A percentile compares a stretch with the other conserved stretches of the same genome.
phyloP scores from a whole-genome alignment of 2,329 filamentous ascomycete genomes.

The Paecilomyces niveus region DNA sequence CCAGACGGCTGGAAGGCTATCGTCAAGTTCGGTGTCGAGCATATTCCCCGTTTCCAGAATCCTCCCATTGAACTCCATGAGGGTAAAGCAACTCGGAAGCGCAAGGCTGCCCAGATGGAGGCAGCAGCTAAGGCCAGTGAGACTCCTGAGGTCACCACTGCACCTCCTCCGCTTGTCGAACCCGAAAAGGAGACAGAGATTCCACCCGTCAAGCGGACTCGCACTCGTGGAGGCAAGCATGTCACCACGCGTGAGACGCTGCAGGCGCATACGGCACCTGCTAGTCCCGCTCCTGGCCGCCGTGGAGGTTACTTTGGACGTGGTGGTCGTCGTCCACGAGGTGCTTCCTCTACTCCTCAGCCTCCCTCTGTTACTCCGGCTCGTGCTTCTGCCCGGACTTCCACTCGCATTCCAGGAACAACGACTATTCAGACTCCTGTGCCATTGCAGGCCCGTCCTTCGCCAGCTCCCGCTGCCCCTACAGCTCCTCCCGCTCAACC shows the following conservation, averaged over 20 bases:
- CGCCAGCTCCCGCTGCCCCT: not conserved
- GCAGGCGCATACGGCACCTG: slow-evolving; percentile 11
- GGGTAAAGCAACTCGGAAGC: slow-evolving; percentile 27
- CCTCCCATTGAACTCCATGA: slow-evolving; percentile 19
- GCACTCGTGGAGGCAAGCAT: slow-evolving; percentile 19
- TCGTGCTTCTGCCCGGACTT: slow-evolving; percentile 1
- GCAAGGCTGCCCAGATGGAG: slow-evolving; percentile 30
- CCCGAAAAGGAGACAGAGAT: slow-evolving; percentile 18
- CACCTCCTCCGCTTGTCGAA: slow-evolving; percentile 19
- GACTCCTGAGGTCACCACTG: slow-evolving; percentile 18
- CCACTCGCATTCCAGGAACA: slow-evolving; percentile 1
- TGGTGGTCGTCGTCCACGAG: slow-evolving; percentile 4
- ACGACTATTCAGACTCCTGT: slow-evolving; percentile 3
- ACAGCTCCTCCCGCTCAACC: not conserved
- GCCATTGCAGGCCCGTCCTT: not conserved
- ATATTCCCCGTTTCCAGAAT: slow-evolving; percentile 29
- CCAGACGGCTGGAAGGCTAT: slow-evolving; percentile 35
- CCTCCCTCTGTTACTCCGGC: not conserved
- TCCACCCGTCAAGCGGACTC: slow-evolving; percentile 23
- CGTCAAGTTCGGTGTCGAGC: slow-evolving; percentile 28
- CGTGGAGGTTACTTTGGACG: not conserved
- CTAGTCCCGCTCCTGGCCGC: slow-evolving; percentile 5
- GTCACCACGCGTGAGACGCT: slow-evolving; percentile 14
- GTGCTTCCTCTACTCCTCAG: not conserved
- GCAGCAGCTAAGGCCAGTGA: slow-evolving; percentile 18